Conservation (phyloP, 2,329 filamentous ascomycete species). For the Dactylellina drechsleri region DNA sequence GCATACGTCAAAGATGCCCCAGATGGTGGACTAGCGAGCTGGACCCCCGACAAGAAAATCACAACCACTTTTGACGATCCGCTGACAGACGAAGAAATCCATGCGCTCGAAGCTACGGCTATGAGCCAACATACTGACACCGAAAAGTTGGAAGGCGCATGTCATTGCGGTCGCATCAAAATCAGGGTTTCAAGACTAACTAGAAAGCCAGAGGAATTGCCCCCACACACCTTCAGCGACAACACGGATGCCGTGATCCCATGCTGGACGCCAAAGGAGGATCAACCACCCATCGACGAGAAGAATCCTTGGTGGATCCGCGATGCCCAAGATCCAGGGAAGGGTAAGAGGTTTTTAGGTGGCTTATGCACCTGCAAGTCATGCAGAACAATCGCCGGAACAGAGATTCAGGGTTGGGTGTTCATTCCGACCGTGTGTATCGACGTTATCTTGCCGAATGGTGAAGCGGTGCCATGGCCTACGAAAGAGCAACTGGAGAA, state of each 20-base stretch:
- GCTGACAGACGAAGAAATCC: conserved; percentile 3
- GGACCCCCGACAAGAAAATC: conserved; percentile 8
- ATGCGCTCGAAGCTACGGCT: neutral
- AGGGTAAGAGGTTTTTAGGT: conserved; percentile 29
- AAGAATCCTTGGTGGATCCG: conserved; percentile 49
- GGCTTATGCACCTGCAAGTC: conserved; percentile 69
- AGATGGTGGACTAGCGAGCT: conserved; percentile 36
- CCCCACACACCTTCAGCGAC: conserved; percentile 18
- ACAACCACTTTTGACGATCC: neutral
- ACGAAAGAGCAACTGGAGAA: conserved; percentile 59
- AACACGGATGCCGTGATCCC: conserved; percentile 43
- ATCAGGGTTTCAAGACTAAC: conserved; percentile 20
- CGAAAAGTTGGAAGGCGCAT: conserved; percentile 17
- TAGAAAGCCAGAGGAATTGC: neutral
- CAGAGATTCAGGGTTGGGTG: conserved; percentile 73
- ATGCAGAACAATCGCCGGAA: conserved; percentile 71
- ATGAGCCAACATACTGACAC: neutral
- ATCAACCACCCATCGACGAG: conserved; percentile 31
- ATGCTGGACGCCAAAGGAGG: conserved; percentile 15
- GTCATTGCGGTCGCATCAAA: conserved; percentile 31
- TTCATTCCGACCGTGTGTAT: conserved; percentile 69
- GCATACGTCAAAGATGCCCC: neutral
- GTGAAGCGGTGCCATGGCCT: conserved; percentile 24
- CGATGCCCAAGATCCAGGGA: neutral
- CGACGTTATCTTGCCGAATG: conserved; percentile 59